A percentile compares a stretch with the other conserved stretches of the same genome.
These are phyloP conservation scores for Candida chauliodis DNA, from an alignment of 805 yeast genomes.

Conservation along the genomic window DNA sequence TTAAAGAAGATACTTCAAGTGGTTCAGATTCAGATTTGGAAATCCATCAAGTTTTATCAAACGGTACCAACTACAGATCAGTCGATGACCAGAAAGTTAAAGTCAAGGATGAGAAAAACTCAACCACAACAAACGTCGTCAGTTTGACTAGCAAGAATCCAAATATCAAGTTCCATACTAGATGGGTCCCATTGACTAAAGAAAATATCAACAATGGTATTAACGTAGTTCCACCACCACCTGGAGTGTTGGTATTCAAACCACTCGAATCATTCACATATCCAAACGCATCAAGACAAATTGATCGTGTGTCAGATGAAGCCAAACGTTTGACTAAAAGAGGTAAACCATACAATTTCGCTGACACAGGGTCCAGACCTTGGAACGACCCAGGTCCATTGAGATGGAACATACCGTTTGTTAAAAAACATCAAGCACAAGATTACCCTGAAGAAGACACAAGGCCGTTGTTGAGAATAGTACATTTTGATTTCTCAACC, in stretches of 20 bases:
- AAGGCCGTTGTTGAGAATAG: slow-evolving; percentile 65
- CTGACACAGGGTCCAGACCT: slow-evolving; percentile 60
- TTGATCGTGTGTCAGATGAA: slow-evolving; percentile 65
- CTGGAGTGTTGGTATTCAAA: slow-evolving; percentile 84
- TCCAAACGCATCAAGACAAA: slow-evolving; percentile 73
- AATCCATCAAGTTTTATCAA: slow-evolving; percentile 41
- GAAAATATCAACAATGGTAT: slow-evolving; percentile 54
- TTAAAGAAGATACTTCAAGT: background rate
- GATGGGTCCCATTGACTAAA: slow-evolving; percentile 65
- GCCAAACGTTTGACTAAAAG: slow-evolving; percentile 59
- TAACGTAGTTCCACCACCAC: slow-evolving; percentile 73
- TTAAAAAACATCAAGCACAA: slow-evolving; percentile 14
- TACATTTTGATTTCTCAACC: slow-evolving; percentile 79
- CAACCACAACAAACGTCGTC: slow-evolving; percentile 14
- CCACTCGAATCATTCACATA: slow-evolving; percentile 79
- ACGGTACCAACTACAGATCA: slow-evolving; percentile 22
- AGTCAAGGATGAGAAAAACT: slow-evolving; percentile 9
- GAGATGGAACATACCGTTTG: slow-evolving; percentile 32
- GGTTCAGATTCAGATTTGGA: slow-evolving; percentile 25
- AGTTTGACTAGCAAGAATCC: slow-evolving; percentile 26
- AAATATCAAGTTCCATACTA: slow-evolving; percentile 46
- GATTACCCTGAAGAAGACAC: slow-evolving; percentile 26
- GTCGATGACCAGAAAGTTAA: slow-evolving; percentile 13
- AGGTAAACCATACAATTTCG: slow-evolving; percentile 43
- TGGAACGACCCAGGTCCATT: slow-evolving; percentile 88